phyloP scores from a whole-genome alignment of 148 eudicot species.

The Pouteria glomerata region DNA sequence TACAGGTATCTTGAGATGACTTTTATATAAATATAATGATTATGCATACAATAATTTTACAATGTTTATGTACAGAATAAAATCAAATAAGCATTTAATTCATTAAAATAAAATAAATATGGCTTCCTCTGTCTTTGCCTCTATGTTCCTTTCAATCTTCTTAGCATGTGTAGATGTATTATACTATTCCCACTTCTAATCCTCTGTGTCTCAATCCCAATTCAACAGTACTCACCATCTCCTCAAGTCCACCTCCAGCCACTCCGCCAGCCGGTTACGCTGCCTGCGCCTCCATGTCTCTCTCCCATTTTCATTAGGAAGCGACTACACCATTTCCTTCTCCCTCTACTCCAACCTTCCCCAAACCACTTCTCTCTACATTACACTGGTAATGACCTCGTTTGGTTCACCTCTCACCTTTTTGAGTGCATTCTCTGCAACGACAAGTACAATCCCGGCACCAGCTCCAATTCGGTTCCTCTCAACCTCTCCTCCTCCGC shows the following conservation, averaged over 20 bases:
- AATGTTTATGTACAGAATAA: too few relatives aligned
- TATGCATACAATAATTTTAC: too few relatives aligned
- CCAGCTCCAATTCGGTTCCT: conserved; percentile 28
- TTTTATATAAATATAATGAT: too few relatives aligned
- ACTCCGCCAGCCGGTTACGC: conserved; percentile 42
- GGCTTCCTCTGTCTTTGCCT: conserved; percentile 26
- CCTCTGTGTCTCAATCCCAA: conserved; percentile 50
- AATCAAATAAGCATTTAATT: too few relatives aligned
- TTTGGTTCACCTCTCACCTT: conserved; percentile 84
- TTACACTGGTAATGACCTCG: conserved; percentile 92
- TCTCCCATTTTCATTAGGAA: conserved; percentile 75
- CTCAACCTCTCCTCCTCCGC: conserved; percentile 48
- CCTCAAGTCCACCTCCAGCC: conserved; percentile 60
- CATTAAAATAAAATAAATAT: too few relatives aligned
- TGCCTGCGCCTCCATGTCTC: conserved; percentile 57
- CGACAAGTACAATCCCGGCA: conserved; percentile 44
- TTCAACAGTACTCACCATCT: conserved; percentile 57
- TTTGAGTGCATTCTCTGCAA: conserved; percentile 84
- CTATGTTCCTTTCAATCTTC: conserved; percentile 13
- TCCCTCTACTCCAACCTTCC: conserved; percentile 30
- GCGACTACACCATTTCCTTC: conserved; percentile 75
- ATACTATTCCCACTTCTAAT: conserved; percentile 36
- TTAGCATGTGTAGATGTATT: not conserved
- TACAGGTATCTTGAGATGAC: too few relatives aligned
- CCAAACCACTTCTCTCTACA: conserved; percentile 59